Conservation (phyloP, 257 asterid species). For the Anisodus acutangulus region DNA sequence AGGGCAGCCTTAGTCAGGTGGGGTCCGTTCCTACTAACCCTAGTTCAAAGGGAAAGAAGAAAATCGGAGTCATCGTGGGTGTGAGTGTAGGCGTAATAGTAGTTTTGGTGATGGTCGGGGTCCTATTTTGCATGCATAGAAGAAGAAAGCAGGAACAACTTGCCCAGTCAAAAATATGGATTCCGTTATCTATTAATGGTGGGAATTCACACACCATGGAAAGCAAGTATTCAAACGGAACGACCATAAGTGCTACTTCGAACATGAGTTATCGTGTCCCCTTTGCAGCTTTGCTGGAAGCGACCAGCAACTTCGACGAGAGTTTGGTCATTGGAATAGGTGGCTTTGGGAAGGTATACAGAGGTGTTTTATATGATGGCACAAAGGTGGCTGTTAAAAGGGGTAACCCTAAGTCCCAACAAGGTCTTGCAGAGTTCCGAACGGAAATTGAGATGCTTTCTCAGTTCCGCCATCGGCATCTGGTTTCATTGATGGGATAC, state of each 20-base stretch:
- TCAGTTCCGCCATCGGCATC: conserved; percentile 71
- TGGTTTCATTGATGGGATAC: conserved; percentile 66
- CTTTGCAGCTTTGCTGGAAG: conserved; percentile 64
- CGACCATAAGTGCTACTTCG: conserved; percentile 48
- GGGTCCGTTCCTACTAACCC: no score
- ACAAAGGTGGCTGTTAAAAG: conserved; percentile 74
- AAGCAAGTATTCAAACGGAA: conserved; percentile 53
- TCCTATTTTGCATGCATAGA: no score
- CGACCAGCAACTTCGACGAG: conserved; percentile 72
- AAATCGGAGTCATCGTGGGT: no score
- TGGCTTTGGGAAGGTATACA: conserved; percentile 91
- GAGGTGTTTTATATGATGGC: conserved; percentile 63
- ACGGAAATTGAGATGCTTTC: conserved; percentile 84
- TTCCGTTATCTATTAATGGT: no score
- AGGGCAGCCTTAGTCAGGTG: no score
- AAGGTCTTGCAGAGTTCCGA: conserved; percentile 65
- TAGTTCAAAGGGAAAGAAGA: no score
- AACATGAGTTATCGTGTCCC: conserved; percentile 63
- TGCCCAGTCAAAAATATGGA: no score
- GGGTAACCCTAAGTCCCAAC: conserved; percentile 71
- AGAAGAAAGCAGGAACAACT: no score
- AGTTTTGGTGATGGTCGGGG: no score
- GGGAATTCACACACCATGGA: no score
- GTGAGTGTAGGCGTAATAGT: no score
- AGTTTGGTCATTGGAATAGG: conserved; percentile 73